Percentiles rank a stretch among this genome's conserved stretches.
These are phyloP conservation scores for Fusarium udum DNA, from an alignment of 2,329 filamentous ascomycete species.

Conservation along the genomic window DNA sequence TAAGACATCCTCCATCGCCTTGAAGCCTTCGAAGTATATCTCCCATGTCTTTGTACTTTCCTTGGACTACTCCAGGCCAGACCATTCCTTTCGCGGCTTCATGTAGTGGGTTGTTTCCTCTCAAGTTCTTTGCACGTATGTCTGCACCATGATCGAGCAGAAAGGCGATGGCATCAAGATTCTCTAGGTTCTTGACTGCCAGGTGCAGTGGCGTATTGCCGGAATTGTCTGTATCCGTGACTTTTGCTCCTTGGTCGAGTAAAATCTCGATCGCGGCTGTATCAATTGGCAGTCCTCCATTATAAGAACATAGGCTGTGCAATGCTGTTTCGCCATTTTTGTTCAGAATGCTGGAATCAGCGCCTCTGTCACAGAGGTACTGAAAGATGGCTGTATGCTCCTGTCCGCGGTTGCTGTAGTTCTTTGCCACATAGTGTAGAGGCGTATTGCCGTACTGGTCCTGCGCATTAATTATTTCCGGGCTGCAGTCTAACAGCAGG, in stretches of 20 bases:
- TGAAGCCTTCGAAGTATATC: background rate
- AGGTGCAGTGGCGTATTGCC: background rate
- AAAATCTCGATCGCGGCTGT: background rate
- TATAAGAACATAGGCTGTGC: background rate
- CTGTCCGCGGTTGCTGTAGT: background rate
- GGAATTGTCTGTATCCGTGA: fast-evolving
- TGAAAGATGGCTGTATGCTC: background rate
- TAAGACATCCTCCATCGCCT: background rate
- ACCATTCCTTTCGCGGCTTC: background rate
- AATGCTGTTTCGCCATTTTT: background rate
- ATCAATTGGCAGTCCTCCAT: background rate
- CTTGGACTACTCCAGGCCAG: background rate
- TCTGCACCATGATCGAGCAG: background rate
- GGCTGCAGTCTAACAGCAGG: background rate
- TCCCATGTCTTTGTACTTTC: background rate
- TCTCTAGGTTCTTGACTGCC: background rate
- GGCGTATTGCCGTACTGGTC: background rate
- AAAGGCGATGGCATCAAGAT: background rate
- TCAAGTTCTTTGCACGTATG: fast-evolving
- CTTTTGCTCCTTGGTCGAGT: background rate
- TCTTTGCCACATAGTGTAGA: background rate
- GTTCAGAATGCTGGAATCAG: background rate
- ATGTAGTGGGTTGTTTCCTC: background rate
- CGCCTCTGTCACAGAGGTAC: background rate
- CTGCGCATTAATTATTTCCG: background rate